A percentile compares a stretch with the other conserved stretches of the same genome.
These are phyloP conservation scores for Phaeosphaeria sp. DNA, from an alignment of 2,329 filamentous ascomycete species.

Conservation along the genomic window DNA sequence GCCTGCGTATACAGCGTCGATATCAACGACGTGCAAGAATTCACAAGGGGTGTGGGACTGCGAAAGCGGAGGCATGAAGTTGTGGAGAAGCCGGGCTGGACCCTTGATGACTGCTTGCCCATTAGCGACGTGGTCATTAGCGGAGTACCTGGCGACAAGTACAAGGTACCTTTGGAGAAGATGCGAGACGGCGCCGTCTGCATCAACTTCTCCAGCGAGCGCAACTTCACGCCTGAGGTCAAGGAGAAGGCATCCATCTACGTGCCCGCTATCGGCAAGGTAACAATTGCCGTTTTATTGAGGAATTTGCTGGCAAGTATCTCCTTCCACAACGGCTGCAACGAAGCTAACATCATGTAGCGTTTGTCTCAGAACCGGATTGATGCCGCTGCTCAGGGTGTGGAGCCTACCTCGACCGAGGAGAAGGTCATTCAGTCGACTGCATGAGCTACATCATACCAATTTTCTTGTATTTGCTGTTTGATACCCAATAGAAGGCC, in stretches of 20 bases:
- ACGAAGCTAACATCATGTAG: slow-evolving; percentile 30
- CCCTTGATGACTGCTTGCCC: slow-evolving; percentile 79
- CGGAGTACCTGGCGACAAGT: slow-evolving; percentile 85
- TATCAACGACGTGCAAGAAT: slow-evolving; percentile 87
- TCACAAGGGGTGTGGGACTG: slow-evolving; percentile 87
- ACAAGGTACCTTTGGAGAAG: slow-evolving; percentile 85
- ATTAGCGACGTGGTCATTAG: slow-evolving; percentile 94
- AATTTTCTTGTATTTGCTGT: slow-evolving; percentile 2
- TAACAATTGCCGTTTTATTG: slow-evolving; percentile 90
- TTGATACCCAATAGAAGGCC: slow-evolving; percentile 39
- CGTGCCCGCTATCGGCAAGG: slow-evolving; percentile 95
- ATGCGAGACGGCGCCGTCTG: slow-evolving; percentile 93
- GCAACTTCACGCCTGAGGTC: slow-evolving; percentile 89
- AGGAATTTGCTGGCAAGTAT: slow-evolving; percentile 82
- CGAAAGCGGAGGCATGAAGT: slow-evolving; percentile 87
- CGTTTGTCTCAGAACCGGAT: slow-evolving; percentile 54
- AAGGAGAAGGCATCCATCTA: slow-evolving; percentile 98
- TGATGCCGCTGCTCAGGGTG: slow-evolving; percentile 36
- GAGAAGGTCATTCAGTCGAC: slow-evolving; percentile 22
- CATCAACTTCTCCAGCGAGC: slow-evolving; percentile 96
- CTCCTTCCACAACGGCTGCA: background rate
- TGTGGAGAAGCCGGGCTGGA: slow-evolving; percentile 80
- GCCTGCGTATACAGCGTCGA: slow-evolving; percentile 96
- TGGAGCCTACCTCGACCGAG: slow-evolving; percentile 22
- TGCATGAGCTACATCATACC: slow-evolving; percentile 1